Evolutionary conservation across 73 alveolate species (phyloP), one percentile per base, ranked within the genome.

Genomic region (Durusdinium trenchii): DNA sequence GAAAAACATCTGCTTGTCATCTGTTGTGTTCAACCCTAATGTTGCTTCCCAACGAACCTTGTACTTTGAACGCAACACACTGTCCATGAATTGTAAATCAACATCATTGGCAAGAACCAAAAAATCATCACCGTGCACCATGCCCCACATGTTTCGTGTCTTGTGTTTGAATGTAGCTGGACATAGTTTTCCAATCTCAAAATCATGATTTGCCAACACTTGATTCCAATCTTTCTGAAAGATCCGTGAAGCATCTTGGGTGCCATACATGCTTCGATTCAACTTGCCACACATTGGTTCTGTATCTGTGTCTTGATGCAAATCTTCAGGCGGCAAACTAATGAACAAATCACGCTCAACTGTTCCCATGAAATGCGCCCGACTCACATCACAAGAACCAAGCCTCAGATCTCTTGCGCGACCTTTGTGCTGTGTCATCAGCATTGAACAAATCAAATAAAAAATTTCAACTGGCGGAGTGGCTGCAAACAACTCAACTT

Each of bases 21-120:
- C 92, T n/a, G n/a, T n/a, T n/a, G n/a, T n/a, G 23, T 57, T 76
- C 52, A 57, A 45, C 4, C 94, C 94, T 76, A 51, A 51, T 38
- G 64, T 45, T 46, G 78, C 94, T 2, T 84, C 94, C 78, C 32
- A n/a, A 43, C 78, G 94, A 6, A 84, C 32, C 75, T 52, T 51
- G 57, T 84, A 84, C 12, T 14, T 3, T 48, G 46, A 69, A 6
- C 82, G 4, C 9, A 69, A 48, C 50, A n/a, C n/a, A 16, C 6
- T 16, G 28, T 35, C 82, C 32, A 69, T 48, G 12, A n/a, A 26
- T 5, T 30, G 50, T 35, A n/a, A 48, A 3, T 20, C 9, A 10
- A n/a, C 46, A 10, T 45, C 32, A 69, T 69, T 48, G n/a, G n/a
- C n/a, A 26, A 69, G 76, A 4, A 69, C 82, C 6, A 69, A 45